Evolutionary conservation across 805 yeast genomes (phyloP).

Genomic region (Candida incommunis): DNA sequence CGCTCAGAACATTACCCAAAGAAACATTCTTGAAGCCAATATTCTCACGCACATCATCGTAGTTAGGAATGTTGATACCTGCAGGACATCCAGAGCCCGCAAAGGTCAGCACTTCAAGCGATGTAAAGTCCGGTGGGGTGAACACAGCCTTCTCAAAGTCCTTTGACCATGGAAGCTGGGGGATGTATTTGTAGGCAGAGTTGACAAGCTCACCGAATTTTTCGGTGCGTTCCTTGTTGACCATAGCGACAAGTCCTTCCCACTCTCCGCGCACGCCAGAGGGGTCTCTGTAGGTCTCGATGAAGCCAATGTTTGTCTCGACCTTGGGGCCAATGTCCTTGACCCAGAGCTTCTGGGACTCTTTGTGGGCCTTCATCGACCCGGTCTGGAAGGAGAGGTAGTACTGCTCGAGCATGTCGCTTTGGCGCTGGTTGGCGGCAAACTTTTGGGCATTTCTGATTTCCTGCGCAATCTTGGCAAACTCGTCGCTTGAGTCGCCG

Average conservation of each 20-base stretch:
- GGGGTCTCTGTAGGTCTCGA: constrained; percentile 88
- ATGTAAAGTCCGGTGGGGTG: constrained; percentile 86
- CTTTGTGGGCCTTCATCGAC: constrained; percentile 70
- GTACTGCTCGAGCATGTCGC: constrained; percentile 50
- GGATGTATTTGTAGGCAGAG: constrained; percentile 50
- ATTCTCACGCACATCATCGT: constrained; percentile 74
- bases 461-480: constrained; percentile 40
- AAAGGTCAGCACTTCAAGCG: constrained; percentile 77
- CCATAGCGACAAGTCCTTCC: constrained; percentile 87
- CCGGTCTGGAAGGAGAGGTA: constrained; percentile 64
- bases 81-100: constrained; percentile 88
- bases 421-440: constrained; percentile 65
- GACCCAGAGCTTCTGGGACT: constrained; percentile 79
- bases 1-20: constrained; percentile 69
- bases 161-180: constrained; percentile 62
- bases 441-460: constrained; percentile 41
- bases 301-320: constrained; percentile 77
- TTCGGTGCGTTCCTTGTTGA: constrained; percentile 72
- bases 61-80: constrained; percentile 86
- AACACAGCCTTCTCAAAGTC: constrained; percentile 72
- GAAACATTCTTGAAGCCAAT: constrained; percentile 84
- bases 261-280: constrained; percentile 87
- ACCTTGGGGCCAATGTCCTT: constrained; percentile 69
- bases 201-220: constrained; percentile 60
- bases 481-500: constrained; percentile 67